Base-by-base conservation (phyloP, 2,329 filamentous ascomycete genomes). In the Metarhizium sp. region DNA sequence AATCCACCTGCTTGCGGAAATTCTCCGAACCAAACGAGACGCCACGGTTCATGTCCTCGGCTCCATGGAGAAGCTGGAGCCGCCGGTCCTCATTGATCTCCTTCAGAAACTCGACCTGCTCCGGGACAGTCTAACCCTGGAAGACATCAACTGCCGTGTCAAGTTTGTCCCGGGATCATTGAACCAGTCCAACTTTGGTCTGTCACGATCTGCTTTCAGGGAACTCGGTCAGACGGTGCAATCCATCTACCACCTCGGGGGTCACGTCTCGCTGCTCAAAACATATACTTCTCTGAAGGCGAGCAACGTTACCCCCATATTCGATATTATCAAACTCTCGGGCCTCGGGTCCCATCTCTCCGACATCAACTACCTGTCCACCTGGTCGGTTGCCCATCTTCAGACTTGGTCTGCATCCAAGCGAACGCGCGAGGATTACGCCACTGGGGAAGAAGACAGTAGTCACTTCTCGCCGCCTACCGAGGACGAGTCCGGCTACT, bases 191-290 rank as follows among this genome's bases (percentile, higher is more conserved):
- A 58, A 52, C 50, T 62, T 66, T 46, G 64, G 64, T 18, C 60
- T 66, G n/a, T 55, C 57, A 53, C 58, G 59, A 34, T 54, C 58
- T 4, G 60, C 56, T 2, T 65, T 65, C 51, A 57, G 56, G 14
- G 54, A 59, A 36, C 62, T 66, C 3, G 63, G 62, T 16, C 57
- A 59, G 45, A 59, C 49, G 11, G 53, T 64, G 11, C 55, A 62
- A 29, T 52, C 60, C 11, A 64, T 64, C 53, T 64, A 64, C 56
- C 62, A 64, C 49, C 59, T 64, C n/a, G 63, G 63, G 32, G 61
- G 63, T 18, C 62, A 62, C 38, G 61, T 64, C 25, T 66, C 63
- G 7, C 57, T 66, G 11, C 56, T 66, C 29, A 62, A 63, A 57
- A 61, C 63, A 2, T 66, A 63, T 53, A 51, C 53, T 16, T 57